Conservation (phyloP, 148 eudicot species). For the Drosera capensis region DNA sequence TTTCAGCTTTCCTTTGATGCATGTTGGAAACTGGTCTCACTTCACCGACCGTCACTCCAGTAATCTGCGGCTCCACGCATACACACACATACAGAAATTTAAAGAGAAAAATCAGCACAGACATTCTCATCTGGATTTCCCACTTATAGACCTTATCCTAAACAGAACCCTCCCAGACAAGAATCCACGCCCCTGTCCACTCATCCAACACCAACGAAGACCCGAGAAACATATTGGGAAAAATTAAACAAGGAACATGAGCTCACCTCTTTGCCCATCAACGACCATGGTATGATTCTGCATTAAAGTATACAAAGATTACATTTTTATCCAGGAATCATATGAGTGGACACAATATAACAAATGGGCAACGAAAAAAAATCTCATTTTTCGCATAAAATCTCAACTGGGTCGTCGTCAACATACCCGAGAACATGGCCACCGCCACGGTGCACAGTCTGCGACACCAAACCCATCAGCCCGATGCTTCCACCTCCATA, state of each 20-base stretch:
- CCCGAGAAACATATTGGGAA: background rate
- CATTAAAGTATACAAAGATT: background rate
- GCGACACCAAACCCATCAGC: constrained; percentile 67
- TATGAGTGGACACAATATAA: background rate
- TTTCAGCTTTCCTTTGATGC: constrained; percentile 71
- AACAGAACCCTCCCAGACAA: too few species aligned
- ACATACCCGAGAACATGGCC: constrained; percentile 61
- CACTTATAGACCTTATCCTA: background rate
- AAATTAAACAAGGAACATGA: background rate
- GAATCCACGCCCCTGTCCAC: too few species aligned
- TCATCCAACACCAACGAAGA: too few species aligned
- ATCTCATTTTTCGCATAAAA: background rate
- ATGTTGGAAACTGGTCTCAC: constrained; percentile 41
- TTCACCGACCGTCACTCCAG: constrained; percentile 56
- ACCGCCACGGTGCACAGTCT: constrained; percentile 54
- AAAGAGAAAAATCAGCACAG: background rate
- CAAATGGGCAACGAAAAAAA: background rate
- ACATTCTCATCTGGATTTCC: background rate
- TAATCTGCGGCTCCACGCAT: constrained; percentile 18
- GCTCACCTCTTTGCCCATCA: constrained; percentile 10
- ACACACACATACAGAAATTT: background rate
- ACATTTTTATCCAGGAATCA: background rate
- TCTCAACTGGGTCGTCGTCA: background rate
- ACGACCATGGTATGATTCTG: constrained; percentile 36
- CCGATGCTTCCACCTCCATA: constrained; percentile 83